These are phyloP conservation scores for Sideroxylon spinosum DNA, from an alignment of 179 eudicot species.

Conservation along the genomic window DNA sequence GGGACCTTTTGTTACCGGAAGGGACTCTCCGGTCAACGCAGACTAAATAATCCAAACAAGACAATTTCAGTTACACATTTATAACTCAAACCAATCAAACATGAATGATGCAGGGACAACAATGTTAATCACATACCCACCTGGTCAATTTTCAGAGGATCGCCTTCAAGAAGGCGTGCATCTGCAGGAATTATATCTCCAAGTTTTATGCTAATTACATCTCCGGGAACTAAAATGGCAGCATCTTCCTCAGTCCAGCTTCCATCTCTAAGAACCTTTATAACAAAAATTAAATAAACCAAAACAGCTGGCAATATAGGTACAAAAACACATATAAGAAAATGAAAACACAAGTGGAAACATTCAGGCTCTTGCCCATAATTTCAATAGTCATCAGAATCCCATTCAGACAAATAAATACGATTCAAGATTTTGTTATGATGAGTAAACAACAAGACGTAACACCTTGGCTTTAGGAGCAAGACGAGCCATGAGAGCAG, in stretches of 20 bases:
- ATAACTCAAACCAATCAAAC: not conserved
- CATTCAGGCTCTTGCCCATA: no score
- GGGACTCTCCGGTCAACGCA: slow-evolving; percentile 59
- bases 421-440: not conserved
- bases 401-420: not conserved
- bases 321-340: not conserved
- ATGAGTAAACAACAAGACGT: no score
- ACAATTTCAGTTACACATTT: not conserved
- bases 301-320: not conserved
- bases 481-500: slow-evolving; percentile 93
- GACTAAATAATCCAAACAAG: slow-evolving; percentile 31
- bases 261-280: slow-evolving; percentile 71
- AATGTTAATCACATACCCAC: slow-evolving; percentile 25
- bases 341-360: no score
- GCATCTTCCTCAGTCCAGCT: slow-evolving; percentile 89
- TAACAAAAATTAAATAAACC: not conserved
- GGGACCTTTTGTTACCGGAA: slow-evolving; percentile 64
- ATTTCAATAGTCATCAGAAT: not conserved
- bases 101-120: not conserved
- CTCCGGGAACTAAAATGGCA: slow-evolving; percentile 78
- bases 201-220: slow-evolving; percentile 69
- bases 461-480: slow-evolving; percentile 93
- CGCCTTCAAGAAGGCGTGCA: slow-evolving; percentile 89
- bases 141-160: slow-evolving; percentile 90
- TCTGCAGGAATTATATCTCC: slow-evolving; percentile 92